These are phyloP conservation scores for Magnolia kwangsiensis DNA, from an alignment of 164 flowering plant genomes.

Conservation along the genomic window DNA sequence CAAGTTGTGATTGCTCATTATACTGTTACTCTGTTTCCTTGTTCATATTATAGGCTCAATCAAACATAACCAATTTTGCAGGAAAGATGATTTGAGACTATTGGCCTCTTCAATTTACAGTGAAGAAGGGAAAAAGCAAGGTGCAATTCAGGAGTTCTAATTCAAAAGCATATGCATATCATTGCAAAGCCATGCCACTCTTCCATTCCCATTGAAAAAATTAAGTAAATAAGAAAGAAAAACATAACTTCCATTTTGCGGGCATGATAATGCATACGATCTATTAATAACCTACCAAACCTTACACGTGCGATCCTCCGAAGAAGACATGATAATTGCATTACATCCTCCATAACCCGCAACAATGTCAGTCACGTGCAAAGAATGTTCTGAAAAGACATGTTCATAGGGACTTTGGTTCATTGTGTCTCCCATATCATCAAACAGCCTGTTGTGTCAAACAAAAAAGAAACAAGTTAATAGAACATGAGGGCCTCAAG, in stretches of 20 bases:
- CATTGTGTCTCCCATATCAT: conserved; percentile 37
- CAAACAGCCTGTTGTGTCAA: conserved; percentile 51
- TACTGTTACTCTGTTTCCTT: not conserved
- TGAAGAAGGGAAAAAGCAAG: not conserved
- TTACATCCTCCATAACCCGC: conserved; percentile 72
- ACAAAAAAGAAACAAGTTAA: not conserved
- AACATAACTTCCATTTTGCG: not conserved
- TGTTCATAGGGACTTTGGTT: conserved; percentile 42
- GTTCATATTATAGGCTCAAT: not conserved
- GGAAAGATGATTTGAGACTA: not conserved
- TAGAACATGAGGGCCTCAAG: not conserved
- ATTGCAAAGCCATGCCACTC: not conserved
- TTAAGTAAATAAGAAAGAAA: not conserved
- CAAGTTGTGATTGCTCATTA: too few species aligned
- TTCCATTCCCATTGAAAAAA: not conserved
- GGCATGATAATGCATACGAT: not conserved
- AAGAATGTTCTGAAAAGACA: conserved; percentile 60
- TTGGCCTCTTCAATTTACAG: not conserved
- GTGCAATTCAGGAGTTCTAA: not conserved
- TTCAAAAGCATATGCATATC: not conserved
- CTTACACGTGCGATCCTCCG: conserved; percentile 94
- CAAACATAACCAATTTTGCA: too few species aligned
- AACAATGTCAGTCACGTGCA: conserved; percentile 61
- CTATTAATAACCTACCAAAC: conserved; percentile 29
- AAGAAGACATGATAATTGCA: conserved; percentile 80